Conservation (phyloP, 176 grass and related monocot genomes). For the Zoysia pacifica region DNA sequence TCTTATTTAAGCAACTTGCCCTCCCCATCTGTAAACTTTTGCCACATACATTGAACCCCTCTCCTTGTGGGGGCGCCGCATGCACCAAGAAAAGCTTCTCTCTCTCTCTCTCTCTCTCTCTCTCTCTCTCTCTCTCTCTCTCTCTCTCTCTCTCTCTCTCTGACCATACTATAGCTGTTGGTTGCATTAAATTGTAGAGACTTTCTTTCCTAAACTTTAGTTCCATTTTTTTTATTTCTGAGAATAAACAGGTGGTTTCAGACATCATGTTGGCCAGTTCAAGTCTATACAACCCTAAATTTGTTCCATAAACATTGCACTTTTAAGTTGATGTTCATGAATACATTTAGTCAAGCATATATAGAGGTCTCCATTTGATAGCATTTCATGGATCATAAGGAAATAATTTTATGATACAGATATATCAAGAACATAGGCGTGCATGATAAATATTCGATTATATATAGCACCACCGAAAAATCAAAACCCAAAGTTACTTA, state of each 20-base stretch:
- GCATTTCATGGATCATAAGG: background rate
- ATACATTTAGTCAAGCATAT: background rate
- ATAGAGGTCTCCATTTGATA: background rate
- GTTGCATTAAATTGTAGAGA: background rate
- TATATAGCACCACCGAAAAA: background rate
- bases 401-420: background rate
- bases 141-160: background rate
- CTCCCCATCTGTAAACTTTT: conserved; percentile 7
- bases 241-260: background rate
- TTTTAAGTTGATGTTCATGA: background rate
- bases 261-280: background rate
- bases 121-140: background rate
- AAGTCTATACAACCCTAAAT: background rate
- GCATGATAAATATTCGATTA: background rate
- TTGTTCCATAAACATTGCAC: background rate
- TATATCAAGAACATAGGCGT: background rate
- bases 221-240: background rate
- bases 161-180: background rate
- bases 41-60: conserved; percentile 37
- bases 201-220: background rate
- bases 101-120: background rate
- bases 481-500: background rate
- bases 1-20: conserved; percentile 32
- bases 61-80: conserved; percentile 35
- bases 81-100: conserved; percentile 31